Evolutionary conservation across 176 grass and related monocot genomes (phyloP).

Genomic region (Alloteropsis semialata): DNA sequence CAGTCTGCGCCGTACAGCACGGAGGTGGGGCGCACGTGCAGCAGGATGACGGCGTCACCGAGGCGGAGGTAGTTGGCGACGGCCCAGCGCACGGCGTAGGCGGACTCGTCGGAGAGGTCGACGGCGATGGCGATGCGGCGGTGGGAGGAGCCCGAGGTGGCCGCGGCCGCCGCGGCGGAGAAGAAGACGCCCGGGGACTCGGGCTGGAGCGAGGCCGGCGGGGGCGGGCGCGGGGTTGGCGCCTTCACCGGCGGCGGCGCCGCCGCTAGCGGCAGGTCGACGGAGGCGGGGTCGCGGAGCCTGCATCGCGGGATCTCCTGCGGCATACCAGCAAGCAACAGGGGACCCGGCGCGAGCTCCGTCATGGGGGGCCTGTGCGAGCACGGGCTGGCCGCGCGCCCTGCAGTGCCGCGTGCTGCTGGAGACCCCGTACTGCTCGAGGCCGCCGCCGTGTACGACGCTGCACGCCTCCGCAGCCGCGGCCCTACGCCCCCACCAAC

Average conservation of each 20-base stretch:
- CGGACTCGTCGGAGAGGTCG: constrained; percentile 86
- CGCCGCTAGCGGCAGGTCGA: constrained; percentile 52
- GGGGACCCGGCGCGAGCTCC: no score
- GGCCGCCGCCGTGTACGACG: no score
- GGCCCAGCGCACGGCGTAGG: constrained; percentile 76
- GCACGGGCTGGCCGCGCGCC: no score
- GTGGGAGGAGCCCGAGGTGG: constrained; percentile 44
- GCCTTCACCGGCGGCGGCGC: constrained; percentile 60
- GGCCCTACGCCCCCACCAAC: no score
- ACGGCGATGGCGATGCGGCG: constrained; percentile 95
- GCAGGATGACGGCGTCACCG: constrained; percentile 85
- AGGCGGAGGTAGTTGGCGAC: constrained; percentile 96
- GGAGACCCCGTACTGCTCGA: no score
- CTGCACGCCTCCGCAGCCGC: no score
- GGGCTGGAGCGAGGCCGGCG: constrained; percentile 55
- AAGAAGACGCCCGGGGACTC: constrained; percentile 86
- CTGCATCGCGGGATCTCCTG: no score
- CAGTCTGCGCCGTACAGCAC: constrained; percentile 94
- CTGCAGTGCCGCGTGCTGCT: no score
- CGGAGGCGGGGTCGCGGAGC: constrained; percentile 2
- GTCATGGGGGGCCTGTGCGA: no score
- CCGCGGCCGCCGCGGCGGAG: constrained; percentile 44
- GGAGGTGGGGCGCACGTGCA: constrained; percentile 86
- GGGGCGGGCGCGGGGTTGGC: constrained; percentile 46
- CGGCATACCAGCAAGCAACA: no score